These are phyloP conservation scores for Primulina eburnea DNA, from an alignment of 257 asterid genomes.

Conservation along the genomic window DNA sequence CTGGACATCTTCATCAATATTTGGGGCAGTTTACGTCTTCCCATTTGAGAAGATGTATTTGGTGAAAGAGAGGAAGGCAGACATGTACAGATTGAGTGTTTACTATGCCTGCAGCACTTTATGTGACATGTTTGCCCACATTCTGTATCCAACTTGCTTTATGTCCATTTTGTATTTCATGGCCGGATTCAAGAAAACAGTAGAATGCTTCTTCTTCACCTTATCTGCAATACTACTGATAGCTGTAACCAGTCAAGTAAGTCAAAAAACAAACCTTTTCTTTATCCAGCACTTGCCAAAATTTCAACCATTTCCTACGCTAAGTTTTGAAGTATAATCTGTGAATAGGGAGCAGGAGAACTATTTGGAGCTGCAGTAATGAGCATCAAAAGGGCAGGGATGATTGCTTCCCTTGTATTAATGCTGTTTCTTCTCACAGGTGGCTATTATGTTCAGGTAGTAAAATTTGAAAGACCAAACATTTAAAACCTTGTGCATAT, in stretches of 20 bases:
- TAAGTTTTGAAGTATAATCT: neutral
- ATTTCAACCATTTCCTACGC: neutral
- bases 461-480: neutral
- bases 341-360: conserved; percentile 88
- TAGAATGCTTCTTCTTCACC: conserved; percentile 68
- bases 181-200: conserved; percentile 84
- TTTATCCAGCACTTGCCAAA: neutral
- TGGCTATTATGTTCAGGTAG: conserved; percentile 93
- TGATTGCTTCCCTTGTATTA: conserved; percentile 75
- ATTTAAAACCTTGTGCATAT: neutral
- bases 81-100: conserved; percentile 89
- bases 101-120: conserved; percentile 87
- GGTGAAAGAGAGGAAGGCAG: conserved; percentile 86
- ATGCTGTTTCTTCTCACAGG: conserved; percentile 99
- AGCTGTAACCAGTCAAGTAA: conserved; percentile 86
- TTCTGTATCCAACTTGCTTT: conserved; percentile 67
- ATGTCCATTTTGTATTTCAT: conserved; percentile 88
- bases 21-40: conserved; percentile 88
- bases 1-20: conserved; percentile 92
- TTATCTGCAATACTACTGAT: conserved; percentile 56
- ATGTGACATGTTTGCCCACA: conserved; percentile 84
- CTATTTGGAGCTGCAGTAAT: conserved; percentile 87
- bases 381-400: conserved; percentile 86
- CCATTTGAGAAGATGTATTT: conserved; percentile 84
- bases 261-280: neutral